Percentiles rank a stretch among this genome's conserved stretches.
These are phyloP conservation scores for Plasmodium inui DNA, from an alignment of 169 alveolate species.

Conservation along the genomic window DNA sequence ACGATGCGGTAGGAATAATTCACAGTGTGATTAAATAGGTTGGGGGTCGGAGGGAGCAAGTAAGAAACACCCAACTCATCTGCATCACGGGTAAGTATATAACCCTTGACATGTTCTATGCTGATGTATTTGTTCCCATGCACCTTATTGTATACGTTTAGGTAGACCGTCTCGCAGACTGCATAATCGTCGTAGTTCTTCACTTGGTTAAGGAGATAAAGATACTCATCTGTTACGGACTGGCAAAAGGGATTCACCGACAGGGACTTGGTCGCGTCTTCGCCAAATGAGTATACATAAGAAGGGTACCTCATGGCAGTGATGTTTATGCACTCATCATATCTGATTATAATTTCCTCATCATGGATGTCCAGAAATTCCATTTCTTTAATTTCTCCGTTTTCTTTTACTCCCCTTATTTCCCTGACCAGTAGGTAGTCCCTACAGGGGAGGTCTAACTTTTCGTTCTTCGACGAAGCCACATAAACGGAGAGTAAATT, in stretches of 20 bases:
- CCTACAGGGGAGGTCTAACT: background rate
- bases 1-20: background rate
- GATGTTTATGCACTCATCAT: conserved; percentile 53
- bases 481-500: background rate
- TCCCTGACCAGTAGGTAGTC: conserved; percentile 11
- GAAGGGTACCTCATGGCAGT: conserved; percentile 46
- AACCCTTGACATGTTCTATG: conserved; percentile 29
- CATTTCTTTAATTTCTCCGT: conserved; percentile 6
- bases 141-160: conserved; percentile 47
- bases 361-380: conserved; percentile 1
- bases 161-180: conserved; percentile 22
- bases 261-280: background rate
- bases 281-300: conserved; percentile 16
- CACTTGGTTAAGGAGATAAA: conserved; percentile 57
- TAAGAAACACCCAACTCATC: background rate
- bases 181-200: conserved; percentile 15
- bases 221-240: conserved; percentile 3
- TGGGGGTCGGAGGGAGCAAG: background rate
- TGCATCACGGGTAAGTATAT: background rate
- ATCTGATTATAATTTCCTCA: background rate
- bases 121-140: conserved; percentile 35
- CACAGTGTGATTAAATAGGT: background rate
- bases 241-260: conserved; percentile 24
- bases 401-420: background rate
- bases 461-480: background rate